Base-by-base conservation (phyloP, 352 stramenopile genomes). In the Phytophthora cryptogea region DNA sequence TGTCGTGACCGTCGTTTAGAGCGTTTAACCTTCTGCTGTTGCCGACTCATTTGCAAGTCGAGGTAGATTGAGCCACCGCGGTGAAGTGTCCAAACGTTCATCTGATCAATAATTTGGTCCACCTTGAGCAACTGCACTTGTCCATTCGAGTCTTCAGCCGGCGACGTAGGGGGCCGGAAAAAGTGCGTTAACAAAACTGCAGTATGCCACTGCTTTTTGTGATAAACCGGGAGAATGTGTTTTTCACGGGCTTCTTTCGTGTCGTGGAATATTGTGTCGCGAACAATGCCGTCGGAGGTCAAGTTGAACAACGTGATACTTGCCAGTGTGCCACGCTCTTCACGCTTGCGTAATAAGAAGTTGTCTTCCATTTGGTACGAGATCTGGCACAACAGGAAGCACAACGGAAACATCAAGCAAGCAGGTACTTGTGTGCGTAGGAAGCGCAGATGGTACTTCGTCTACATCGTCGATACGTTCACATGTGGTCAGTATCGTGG, bases 301-400 rank as follows among this genome's bases (percentile, higher is more conserved):
- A 93, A 67, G 55, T 95, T 92, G 66, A 95, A 95, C 20, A 95
- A 66, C 10, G 86, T 90, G 37, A 74, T 67, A 39, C 85, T 95
- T 37, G 87, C 85, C 10, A 95, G 46, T 7, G 69, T 83, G 11
- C 87, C 87, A 53, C 87, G 87, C 35, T 95, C 87, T 32, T 95
- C 85, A 20, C 87, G 81, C 58, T 82, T 89, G 39, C 83, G 80
- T 27, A 95, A 66, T 31, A 88, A 62, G 27, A 91, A 90, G 37
- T 92, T 93, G 44, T 94, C 87, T 36, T 91, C 78, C 74, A 94
- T 87, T 48, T 95, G 85, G 44, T 95, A 95, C 14, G 87, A 93
- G 32, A 95, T 94, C 54, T 95, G 87, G 54, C 87, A 95, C 27
- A 95, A 55, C 49, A 94, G 54, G 49, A 93, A 87, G 44, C 90